Base-by-base conservation (phyloP, 345 rosid species). In the Brassica incana region DNA sequence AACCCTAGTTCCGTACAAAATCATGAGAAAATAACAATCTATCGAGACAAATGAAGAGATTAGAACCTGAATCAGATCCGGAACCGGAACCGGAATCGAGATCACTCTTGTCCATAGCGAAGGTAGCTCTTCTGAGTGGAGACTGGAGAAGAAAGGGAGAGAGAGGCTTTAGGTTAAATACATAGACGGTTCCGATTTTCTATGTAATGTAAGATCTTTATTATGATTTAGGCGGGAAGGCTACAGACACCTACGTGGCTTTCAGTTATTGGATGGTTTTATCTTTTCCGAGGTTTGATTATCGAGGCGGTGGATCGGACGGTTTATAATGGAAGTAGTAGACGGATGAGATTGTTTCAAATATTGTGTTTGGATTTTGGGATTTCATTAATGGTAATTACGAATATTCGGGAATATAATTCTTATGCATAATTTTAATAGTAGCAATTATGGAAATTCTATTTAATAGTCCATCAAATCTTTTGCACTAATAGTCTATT, bases 211-310 rank as follows among this genome's bases (percentile, higher is more conserved):
- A 25, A 66, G 75, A 59, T 72, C 20, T 63, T 29, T 59, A 6
- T 33, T 6, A 6, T 74, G 23, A 75, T 75, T 67, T 67, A 25
- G 59, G 78, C 68, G 74, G 79, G 74, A 68, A 54, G 29, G 58
- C 30, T 66, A 15, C 14, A 14, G 0, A 7, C n/a, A 36, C 72
- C 8, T 59, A 76, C 67, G 79, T 76, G 79, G 45, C 67, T 3
- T 12, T 23, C 9, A 25, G 8, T 15, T 25, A 67, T 9, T 56
- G 78, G 78, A 14, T 0, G 23, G 5, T 5, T 65, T 8, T 15
- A 15, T 8, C 27, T 8, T 74, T 64, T 11, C 8, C 2, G 5
- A 32, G 70, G 9, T 52, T 18, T 9, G 11, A 16, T 7, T 50
- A 30, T 64, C 48, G 36, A 23, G 65, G 16, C 35, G 65, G 5